A percentile compares a stretch with the other conserved stretches of the same genome.
Evolutionary conservation across 345 rosid species (phyloP).

Genomic region (Syzygium aqueum): DNA sequence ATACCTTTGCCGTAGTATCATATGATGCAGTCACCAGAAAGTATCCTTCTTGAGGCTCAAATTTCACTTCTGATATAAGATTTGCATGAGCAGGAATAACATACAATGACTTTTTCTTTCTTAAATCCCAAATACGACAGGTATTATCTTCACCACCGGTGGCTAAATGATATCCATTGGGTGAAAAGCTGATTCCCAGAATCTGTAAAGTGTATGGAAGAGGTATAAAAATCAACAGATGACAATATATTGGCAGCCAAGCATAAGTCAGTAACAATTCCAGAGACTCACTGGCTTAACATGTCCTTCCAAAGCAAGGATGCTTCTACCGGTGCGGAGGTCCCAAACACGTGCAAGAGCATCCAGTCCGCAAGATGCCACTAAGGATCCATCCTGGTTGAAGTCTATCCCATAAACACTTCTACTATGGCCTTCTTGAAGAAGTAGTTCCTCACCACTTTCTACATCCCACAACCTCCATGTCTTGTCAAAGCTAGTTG

Average conservation of each 20-base stretch:
- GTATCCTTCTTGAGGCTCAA: constrained; percentile 96
- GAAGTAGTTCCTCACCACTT: constrained; percentile 77
- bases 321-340: constrained; percentile 90
- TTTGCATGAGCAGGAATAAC: constrained; percentile 91
- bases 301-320: constrained; percentile 87
- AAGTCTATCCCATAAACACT: constrained; percentile 87
- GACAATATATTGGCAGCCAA: background rate
- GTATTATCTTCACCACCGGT: constrained; percentile 96
- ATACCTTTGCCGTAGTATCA: constrained; percentile 89
- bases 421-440: constrained; percentile 96
- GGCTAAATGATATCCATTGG: constrained; percentile 94
- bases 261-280: background rate
- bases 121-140: constrained; percentile 92
- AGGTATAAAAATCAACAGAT: background rate
- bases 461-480: constrained; percentile 96
- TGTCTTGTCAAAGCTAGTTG: constrained; percentile 94
- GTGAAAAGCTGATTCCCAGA: constrained; percentile 78
- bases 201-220: constrained; percentile 37
- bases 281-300: constrained; percentile 63
- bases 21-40: constrained; percentile 84
- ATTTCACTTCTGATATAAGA: constrained; percentile 84
- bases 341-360: constrained; percentile 94
- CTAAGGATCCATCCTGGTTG: constrained; percentile 93
- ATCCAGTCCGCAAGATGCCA: constrained; percentile 86
- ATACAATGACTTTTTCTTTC: constrained; percentile 78